Evolutionary conservation across 441 rosid species (phyloP).

Genomic region (Bruguiera hainesii): DNA sequence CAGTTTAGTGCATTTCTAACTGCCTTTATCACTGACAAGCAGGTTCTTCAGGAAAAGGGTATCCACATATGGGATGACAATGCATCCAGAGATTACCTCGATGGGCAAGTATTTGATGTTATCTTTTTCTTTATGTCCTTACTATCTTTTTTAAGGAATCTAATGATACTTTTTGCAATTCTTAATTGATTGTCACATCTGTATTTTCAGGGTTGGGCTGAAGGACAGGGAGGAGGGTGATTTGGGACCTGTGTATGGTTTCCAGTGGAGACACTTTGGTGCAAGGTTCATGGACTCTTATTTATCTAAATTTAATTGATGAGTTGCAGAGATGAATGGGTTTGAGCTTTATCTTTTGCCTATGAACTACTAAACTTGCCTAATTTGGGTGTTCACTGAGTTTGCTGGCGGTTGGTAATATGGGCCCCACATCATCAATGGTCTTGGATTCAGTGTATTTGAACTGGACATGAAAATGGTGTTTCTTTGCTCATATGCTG

Average conservation of each 20-base stretch:
- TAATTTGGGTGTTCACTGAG: no score
- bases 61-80: conserved; percentile 91
- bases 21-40: no score
- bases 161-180: conserved; percentile 7
- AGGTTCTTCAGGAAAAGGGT: conserved; percentile 86
- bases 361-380: no score
- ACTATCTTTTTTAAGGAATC: background rate
- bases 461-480: no score
- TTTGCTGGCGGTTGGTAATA: no score
- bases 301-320: conserved; percentile 6
- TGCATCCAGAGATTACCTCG: conserved; percentile 90
- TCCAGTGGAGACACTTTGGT: conserved; percentile 97
- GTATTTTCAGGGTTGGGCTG: conserved; percentile 55
- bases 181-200: conserved; percentile 16
- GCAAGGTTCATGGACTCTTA: conserved; percentile 50
- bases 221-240: conserved; percentile 77
- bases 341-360: background rate
- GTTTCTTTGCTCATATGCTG: background rate
- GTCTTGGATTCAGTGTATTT: no score
- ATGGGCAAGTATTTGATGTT: conserved; percentile 38
- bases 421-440: no score
- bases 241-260: conserved; percentile 87
- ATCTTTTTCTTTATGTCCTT: background rate
- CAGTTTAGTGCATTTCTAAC: conserved; percentile 12
- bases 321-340: background rate